Evolutionary conservation across 1,284 basidiomycete species (phyloP).

Genomic region (Cryptococcus sp.): DNA sequence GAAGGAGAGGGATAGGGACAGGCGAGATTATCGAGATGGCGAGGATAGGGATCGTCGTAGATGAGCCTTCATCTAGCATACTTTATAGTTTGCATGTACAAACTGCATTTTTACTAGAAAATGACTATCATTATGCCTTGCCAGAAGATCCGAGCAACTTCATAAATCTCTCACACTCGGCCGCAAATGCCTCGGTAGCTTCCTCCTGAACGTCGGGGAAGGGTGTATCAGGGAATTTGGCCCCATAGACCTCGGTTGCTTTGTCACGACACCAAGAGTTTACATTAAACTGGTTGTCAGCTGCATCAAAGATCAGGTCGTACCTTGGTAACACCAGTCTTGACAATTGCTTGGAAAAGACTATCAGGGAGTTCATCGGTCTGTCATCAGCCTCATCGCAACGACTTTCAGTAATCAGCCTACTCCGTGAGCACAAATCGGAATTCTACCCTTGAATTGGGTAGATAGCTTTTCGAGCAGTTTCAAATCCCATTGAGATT

Average conservation of each 20-base stretch:
- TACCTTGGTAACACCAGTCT: conserved; percentile 44
- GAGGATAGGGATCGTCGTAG: conserved; percentile 5
- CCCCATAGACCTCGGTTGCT: background rate
- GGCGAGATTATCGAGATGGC: conserved; percentile 5
- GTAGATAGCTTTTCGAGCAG: conserved; percentile 29
- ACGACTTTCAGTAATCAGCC: background rate
- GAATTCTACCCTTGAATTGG: conserved; percentile 25
- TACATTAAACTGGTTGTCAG: conserved; percentile 43
- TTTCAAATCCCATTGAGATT: conserved; percentile 41
- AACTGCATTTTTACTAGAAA: background rate
- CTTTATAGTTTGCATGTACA: background rate
- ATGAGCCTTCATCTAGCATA: background rate
- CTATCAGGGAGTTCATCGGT: conserved; percentile 47
- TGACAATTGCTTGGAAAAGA: conserved; percentile 41
- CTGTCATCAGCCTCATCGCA: background rate
- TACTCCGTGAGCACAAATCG: conserved; percentile 40
- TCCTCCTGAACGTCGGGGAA: conserved; percentile 46
- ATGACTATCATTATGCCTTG: conserved; percentile 31
- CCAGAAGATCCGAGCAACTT: conserved; percentile 39
- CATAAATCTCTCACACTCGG: conserved; percentile 39
- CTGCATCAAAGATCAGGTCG: background rate
- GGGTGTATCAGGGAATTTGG: conserved; percentile 29
- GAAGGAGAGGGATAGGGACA: conserved; percentile 11
- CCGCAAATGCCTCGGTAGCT: conserved; percentile 39
- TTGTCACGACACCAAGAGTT: conserved; percentile 49